Base-by-base conservation (phyloP, 177 flowering plant species). In the Vitis hybrid region DNA sequence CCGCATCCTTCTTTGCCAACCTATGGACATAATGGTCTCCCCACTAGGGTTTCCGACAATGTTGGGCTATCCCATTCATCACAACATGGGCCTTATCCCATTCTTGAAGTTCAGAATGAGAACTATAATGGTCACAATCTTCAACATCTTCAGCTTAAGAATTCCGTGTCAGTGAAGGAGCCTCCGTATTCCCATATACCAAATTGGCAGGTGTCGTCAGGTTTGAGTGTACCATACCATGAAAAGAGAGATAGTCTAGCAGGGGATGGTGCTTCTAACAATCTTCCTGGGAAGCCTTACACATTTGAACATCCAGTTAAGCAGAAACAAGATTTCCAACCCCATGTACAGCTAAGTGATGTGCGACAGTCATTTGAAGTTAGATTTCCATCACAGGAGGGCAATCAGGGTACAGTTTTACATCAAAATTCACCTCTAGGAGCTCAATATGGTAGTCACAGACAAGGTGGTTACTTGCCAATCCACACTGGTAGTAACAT, bases 381-480 rank as follows among this genome's bases (percentile, higher is more conserved):
- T n/a, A 75, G 64, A 56, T 62, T 51, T 52, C 70, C 53, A 1
- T 64, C 52, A 19, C 57, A 5, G 10, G 64, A 64, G 55, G 45
- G 66, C 2, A 14, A 64, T 67, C 76, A 64, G 45, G 49, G 29
- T 19, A 5, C 59, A 14, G 60, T 69, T 67, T 64, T 59, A 16
- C 66, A 69, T 67, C 65, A 39, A 39, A 50, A 58, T 67, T 20
- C 64, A 39, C 45, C 58, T 58, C 48, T 16, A 31, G 58, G n/a
- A 48, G 73, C 74, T 31, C 73, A 55, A 59, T 68, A 16, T 73
- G 78, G 70, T 55, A 62, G 71, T 29, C 59, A 67, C 15, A 65
- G 45, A 20, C 79, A 60, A 67, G 80, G 81, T 53, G 62, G 73
- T 26, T 80, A 78, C 68, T 66, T 70, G 10, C 62, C 69, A 3